phyloP scores from a whole-genome alignment of 1,284 basidiomycete species.

The Golubevia pallescens region DNA sequence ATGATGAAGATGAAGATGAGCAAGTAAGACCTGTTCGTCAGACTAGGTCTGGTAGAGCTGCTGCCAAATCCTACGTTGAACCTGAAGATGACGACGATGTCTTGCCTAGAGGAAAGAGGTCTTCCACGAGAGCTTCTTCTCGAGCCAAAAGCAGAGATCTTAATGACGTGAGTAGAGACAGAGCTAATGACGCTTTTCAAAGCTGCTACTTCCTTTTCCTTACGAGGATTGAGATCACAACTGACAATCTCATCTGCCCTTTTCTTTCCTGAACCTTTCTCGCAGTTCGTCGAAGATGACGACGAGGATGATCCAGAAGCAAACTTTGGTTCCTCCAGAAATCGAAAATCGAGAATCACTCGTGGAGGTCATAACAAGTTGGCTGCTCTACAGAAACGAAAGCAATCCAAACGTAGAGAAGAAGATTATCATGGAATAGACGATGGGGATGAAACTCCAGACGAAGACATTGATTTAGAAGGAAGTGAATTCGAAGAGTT shows the following conservation, averaged over 20 bases:
- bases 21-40: neutral
- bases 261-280: slow-evolving; percentile 19
- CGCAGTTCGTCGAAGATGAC: slow-evolving; percentile 41
- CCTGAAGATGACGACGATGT: slow-evolving; percentile 10
- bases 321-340: slow-evolving; percentile 23
- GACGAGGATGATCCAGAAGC: slow-evolving; percentile 42
- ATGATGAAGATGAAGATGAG: slow-evolving; percentile 4
- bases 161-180: slow-evolving; percentile 14
- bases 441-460: slow-evolving; percentile 33
- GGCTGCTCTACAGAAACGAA: slow-evolving; percentile 14
- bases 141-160: slow-evolving; percentile 18
- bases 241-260: slow-evolving; percentile 15
- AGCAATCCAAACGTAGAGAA: slow-evolving; percentile 25
- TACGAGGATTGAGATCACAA: no score
- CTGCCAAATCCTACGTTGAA: slow-evolving; percentile 10
- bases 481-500: neutral
- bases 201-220: slow-evolving; percentile 9
- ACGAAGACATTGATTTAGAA: slow-evolving; percentile 39
- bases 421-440: slow-evolving; percentile 25
- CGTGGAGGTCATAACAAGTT: slow-evolving; percentile 20
- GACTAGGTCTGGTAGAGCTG: neutral
- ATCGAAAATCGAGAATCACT: neutral
- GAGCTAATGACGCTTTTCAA: neutral
- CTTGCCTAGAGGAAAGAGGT: slow-evolving; percentile 24
- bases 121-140: slow-evolving; percentile 26